Percentiles rank a stretch among this genome's conserved stretches.
phyloP scores from a whole-genome alignment of 805 yeast genomes.

The Metschnikowia similis region DNA sequence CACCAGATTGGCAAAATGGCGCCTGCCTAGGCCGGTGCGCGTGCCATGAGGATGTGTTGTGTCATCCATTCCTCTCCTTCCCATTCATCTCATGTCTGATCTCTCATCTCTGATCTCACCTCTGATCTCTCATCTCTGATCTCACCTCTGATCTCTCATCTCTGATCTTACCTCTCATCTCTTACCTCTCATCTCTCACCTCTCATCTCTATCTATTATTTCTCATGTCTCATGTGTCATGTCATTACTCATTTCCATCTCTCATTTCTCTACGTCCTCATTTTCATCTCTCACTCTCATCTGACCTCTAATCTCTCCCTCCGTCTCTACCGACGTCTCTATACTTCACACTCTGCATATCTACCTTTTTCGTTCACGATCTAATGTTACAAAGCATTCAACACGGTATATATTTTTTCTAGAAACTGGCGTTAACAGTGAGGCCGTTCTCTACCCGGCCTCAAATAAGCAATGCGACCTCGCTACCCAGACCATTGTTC shows the following conservation, averaged over 20 bases:
- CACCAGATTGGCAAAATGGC: conserved; percentile 22
- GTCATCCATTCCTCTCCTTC: background rate
- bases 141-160: conserved; percentile 5
- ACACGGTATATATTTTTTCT: background rate
- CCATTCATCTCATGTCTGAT: background rate
- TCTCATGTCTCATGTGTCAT: background rate
- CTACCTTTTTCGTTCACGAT: background rate
- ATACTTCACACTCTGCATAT: conserved; percentile 1
- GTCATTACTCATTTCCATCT: no score
- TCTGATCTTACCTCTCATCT: background rate
- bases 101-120: background rate
- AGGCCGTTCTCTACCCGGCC: no score
- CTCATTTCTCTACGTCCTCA: conserved; percentile 1
- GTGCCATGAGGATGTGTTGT: no score
- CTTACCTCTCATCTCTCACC: conserved; percentile 5
- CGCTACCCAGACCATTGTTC: no score
- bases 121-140: background rate
- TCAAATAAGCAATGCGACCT: no score
- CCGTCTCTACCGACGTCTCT: background rate
- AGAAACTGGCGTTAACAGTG: no score
- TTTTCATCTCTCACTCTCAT: conserved; percentile 7
- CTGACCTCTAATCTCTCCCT: background rate
- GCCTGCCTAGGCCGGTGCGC: background rate
- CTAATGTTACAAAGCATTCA: conserved; percentile 4
- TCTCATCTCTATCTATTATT: conserved; percentile 3